Conservation (phyloP, 1,284 basidiomycete genomes). For the Cutaneotrichosporon sp. region DNA sequence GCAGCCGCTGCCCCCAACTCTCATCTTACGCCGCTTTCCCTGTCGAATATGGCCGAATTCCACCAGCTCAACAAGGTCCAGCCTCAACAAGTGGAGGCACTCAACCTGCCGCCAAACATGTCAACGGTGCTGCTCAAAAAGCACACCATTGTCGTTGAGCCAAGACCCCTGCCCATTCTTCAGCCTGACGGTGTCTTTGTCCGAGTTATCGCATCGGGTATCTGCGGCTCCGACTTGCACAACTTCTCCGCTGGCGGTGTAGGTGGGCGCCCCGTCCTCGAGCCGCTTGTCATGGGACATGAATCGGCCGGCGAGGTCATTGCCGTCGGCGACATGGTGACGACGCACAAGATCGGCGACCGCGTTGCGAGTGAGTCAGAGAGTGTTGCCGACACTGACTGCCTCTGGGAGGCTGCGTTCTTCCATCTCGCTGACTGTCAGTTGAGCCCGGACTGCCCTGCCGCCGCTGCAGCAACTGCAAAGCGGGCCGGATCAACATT, state of each 20-base stretch:
- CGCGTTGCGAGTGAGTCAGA: conserved; percentile 46
- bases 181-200: conserved; percentile 46
- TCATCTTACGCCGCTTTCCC: no score
- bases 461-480: conserved; percentile 46
- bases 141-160: conserved; percentile 30
- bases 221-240: conserved; percentile 45
- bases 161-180: conserved; percentile 36
- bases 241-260: conserved; percentile 43
- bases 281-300: conserved; percentile 49
- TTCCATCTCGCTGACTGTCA: conserved; percentile 8
- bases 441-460: conserved; percentile 59
- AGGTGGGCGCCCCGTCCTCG: conserved; percentile 39
- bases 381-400: no score
- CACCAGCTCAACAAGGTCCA: conserved; percentile 37
- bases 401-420: no score
- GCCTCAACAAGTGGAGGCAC: conserved; percentile 30
- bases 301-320: conserved; percentile 46
- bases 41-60: no score
- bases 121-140: conserved; percentile 40
- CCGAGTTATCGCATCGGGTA: conserved; percentile 40
- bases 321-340: conserved; percentile 44
- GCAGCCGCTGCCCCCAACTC: no score
- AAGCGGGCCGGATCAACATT: conserved; percentile 69
- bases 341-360: conserved; percentile 50
- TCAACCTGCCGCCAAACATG: conserved; percentile 36